These are phyloP conservation scores for Ustilago sp. DNA, from an alignment of 1,284 basidiomycete genomes.

Conservation along the genomic window DNA sequence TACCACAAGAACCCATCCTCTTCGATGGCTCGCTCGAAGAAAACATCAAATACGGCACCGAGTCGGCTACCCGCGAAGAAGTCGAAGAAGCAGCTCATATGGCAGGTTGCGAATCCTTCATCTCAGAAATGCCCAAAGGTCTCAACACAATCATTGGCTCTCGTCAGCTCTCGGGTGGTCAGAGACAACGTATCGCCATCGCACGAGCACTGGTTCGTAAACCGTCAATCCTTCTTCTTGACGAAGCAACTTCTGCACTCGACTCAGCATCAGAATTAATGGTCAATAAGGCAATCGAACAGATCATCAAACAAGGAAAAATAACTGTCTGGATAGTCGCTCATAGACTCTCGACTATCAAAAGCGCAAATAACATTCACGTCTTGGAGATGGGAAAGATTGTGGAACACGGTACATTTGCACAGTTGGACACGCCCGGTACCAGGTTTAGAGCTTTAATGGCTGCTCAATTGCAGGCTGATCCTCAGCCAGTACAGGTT, in stretches of 20 bases:
- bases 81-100: conserved; percentile 87
- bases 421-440: conserved; percentile 69
- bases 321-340: conserved; percentile 73
- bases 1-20: conserved; percentile 65
- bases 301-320: conserved; percentile 71
- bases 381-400: conserved; percentile 72
- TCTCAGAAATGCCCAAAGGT: conserved; percentile 88
- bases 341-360: conserved; percentile 72
- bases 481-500: conserved; percentile 5
- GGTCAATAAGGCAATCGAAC: conserved; percentile 71
- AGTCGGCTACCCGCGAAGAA: conserved; percentile 80
- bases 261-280: conserved; percentile 71
- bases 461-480: conserved; percentile 62
- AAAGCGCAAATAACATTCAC: conserved; percentile 71
- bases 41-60: conserved; percentile 87
- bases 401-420: conserved; percentile 72
- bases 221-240: conserved; percentile 70
- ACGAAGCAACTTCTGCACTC: conserved; percentile 70
- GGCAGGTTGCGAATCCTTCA: conserved; percentile 91
- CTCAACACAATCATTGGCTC: conserved; percentile 77
- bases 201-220: conserved; percentile 72
- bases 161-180: conserved; percentile 70
- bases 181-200: conserved; percentile 73
- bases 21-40: conserved; percentile 86
- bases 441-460: conserved; percentile 61